phyloP scores from a whole-genome alignment of 495 filamentous ascomycete genomes.

The Tuber microsphaerosporum region DNA sequence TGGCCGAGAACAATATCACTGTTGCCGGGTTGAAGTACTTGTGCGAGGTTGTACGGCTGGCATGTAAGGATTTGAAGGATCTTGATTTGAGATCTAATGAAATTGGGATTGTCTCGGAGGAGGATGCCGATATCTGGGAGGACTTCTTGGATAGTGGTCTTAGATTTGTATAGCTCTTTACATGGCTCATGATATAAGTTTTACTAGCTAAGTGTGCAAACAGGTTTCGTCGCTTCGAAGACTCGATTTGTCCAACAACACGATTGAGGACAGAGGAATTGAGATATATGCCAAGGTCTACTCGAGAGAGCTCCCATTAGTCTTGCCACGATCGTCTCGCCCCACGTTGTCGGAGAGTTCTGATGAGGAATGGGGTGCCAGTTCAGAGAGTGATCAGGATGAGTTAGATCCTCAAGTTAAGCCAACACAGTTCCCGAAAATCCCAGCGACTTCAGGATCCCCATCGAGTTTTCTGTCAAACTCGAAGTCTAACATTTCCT shows the following conservation, averaged over 20 bases:
- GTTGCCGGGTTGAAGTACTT: constrained; percentile 23
- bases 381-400: constrained; percentile 20
- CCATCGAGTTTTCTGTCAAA: constrained; percentile 13
- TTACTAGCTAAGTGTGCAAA: constrained; percentile 16
- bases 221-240: constrained; percentile 36
- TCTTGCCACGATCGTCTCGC: constrained; percentile 19
- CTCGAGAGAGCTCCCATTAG: constrained; percentile 29
- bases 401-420: constrained; percentile 16
- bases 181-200: not conserved
- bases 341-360: constrained; percentile 23
- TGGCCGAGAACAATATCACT: constrained; percentile 34
- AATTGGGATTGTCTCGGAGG: constrained; percentile 25
- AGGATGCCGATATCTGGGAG: constrained; percentile 33
- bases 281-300: constrained; percentile 33
- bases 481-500: constrained; percentile 19
- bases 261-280: constrained; percentile 35
- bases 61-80: constrained; percentile 33
- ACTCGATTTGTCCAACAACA: constrained; percentile 35
- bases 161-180: constrained; percentile 28
- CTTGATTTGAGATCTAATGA: constrained; percentile 31
- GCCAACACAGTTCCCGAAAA: constrained; percentile 8
- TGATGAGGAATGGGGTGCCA: constrained; percentile 30
- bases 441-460: not conserved
- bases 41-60: constrained; percentile 23
- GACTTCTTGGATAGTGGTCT: constrained; percentile 24